Base-by-base conservation (phyloP, 2,329 filamentous ascomycete genomes). In the Hypoxylon sp. region DNA sequence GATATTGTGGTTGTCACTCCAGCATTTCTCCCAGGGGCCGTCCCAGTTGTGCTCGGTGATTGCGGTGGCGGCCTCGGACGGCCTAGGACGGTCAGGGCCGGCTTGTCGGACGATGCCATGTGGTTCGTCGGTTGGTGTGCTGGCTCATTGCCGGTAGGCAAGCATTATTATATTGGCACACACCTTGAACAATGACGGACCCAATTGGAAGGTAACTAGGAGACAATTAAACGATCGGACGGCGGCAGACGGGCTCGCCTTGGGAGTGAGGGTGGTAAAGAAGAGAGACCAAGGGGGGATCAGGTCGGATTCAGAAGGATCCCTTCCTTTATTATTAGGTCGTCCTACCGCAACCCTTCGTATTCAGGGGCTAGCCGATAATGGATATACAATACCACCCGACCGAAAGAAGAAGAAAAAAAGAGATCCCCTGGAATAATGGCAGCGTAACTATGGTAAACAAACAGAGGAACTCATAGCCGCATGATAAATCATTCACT, bases 101-200 rank as follows among this genome's bases (percentile, higher is more conserved):
- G 52, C 35, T 63, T 47, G 37, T 63, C 64, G 35, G 55, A 48
- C 56, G 61, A 54, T 53, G 64, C 62, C 67, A 70, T 70, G 24
- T 46, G 53, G 61, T 48, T 64, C 45, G 62, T 58, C 45, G 45
- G 42, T 57, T 37, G 58, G 27, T 38, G 41, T 23, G 41, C 48
- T 48, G 15, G 27, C 42, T 67, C 68, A 68, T 64, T 45, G 50
- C 63, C 61, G 51, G 38, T 48, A 33, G 60, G 52, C 46, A 45
- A 6, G 15, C 53, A 62, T 60, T 57, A 56, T 46, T 57, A 56
- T 46, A 64, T 58, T 54, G 51, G 40, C 33, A 45, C 4, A 11
- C 45, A 41, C 35, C n/a, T 27, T 37, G 5, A 26, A 26, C 47
- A 62, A 61, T 13, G 54, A 42, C 15, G 54, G 29, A 35, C 11